These are phyloP conservation scores for Gypsophila paniculata DNA, from an alignment of 179 eudicot species.

Conservation along the genomic window DNA sequence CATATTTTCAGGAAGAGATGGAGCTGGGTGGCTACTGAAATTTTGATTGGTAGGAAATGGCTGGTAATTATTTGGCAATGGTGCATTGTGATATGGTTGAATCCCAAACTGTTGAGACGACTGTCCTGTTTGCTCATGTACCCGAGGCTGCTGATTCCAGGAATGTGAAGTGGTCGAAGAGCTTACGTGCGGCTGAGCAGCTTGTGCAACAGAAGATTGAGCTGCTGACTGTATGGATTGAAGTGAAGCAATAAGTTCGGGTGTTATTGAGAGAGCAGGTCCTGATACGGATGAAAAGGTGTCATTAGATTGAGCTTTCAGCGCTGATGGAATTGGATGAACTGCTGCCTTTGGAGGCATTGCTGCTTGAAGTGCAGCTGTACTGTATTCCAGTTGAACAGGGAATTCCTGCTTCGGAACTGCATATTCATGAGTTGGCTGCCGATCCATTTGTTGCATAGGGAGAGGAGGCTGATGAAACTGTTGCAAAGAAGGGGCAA, in stretches of 20 bases:
- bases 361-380: constrained; percentile 36
- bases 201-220: constrained; percentile 39
- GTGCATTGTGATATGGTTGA: constrained; percentile 43
- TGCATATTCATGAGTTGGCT: constrained; percentile 39
- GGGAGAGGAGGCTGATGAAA: constrained; percentile 35
- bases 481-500: constrained; percentile 35
- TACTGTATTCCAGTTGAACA: constrained; percentile 33
- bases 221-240: constrained; percentile 61
- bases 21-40: constrained; percentile 26
- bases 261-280: constrained; percentile 61
- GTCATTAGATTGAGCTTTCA: constrained; percentile 32
- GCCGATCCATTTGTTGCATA: constrained; percentile 37
- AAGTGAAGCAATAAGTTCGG: constrained; percentile 86
- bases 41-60: constrained; percentile 32
- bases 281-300: constrained; percentile 36
- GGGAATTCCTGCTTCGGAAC: constrained; percentile 36
- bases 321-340: constrained; percentile 33
- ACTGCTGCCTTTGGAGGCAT: constrained; percentile 30
- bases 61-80: constrained; percentile 32
- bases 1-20: constrained; percentile 26
- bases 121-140: constrained; percentile 36
- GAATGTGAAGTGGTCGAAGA: constrained; percentile 38
- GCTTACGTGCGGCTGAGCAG: constrained; percentile 33
- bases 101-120: constrained; percentile 41
- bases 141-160: constrained; percentile 54